Evolutionary conservation across 2,329 filamentous ascomycete species (phyloP), one percentile per base, ranked within the genome.

Genomic region (Colletotrichum sidae): DNA sequence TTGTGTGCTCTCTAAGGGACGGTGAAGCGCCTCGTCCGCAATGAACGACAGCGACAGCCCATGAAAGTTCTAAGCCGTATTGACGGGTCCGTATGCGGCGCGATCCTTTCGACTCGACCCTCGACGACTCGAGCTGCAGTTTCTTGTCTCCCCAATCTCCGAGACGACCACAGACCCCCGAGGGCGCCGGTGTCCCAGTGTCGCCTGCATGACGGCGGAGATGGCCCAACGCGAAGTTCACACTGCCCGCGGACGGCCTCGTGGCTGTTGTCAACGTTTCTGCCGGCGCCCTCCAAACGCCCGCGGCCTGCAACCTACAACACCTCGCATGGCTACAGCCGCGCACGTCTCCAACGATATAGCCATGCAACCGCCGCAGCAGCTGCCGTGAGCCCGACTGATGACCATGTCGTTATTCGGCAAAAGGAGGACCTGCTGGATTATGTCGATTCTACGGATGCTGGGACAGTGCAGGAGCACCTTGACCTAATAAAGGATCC

Each of bases 51-150:
- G 25, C 25, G 25, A 44, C 79, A 81, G 78, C 85, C 80, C 84
- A 88, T 88, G 86, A 88, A 83, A 84, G 79, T 83, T 79, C 78
- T 82, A 72, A 83, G 80, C 79, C 84, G 83, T 84, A 82, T 87
- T 78, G 84, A 88, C 78, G 79, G 84, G 81, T 84, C 84, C 80
- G 82, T 85, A 80, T 86, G 82, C 79, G 80, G 83, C 81, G 83
- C 84, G 75, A 81, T 86, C 76, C 78, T 84, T 74, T 79, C 80
- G 71, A 79, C 77, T 77, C 79, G 79, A 75, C 78, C 78, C 68
- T 77, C 78, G 15, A 54, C 51, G 25, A 53, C 45, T 38, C 41
- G 53, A 62, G 62, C 45, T 63, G 54, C 58, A 54, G 58, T 58
- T 47, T 55, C 63, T 59, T 60, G 49, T 33, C 45, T 51, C 45